phyloP scores from a whole-genome alignment of 2,329 filamentous ascomycete species.

The Thelonectria blattea region DNA sequence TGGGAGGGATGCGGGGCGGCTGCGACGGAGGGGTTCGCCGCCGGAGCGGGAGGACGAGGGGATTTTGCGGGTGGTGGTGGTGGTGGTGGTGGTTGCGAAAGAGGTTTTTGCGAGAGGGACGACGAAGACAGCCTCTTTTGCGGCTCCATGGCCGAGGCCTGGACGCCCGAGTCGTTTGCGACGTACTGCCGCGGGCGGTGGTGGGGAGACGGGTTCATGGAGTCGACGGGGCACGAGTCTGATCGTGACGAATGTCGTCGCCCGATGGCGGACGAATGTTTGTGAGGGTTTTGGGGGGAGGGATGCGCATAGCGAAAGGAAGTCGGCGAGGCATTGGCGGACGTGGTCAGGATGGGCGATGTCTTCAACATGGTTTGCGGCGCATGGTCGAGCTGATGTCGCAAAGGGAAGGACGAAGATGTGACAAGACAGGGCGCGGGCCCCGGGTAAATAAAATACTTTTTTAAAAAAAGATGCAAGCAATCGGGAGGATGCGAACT shows the following conservation, averaged over 20 bases:
- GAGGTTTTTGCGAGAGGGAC: conserved; percentile 31
- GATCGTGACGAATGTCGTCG: conserved; percentile 38
- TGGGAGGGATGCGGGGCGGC: conserved; percentile 26
- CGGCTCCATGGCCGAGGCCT: conserved; percentile 29
- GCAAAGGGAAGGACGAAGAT: background rate
- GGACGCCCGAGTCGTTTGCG: conserved; percentile 32
- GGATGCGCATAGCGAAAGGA: conserved; percentile 47
- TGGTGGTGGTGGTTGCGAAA: conserved; percentile 16
- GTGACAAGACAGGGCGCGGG: conserved; percentile 17
- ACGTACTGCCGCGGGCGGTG: conserved; percentile 34
- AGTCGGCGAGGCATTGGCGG: conserved; percentile 60
- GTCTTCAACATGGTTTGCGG: conserved; percentile 65
- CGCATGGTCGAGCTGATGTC: conserved; percentile 49
- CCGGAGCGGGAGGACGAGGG: conserved; percentile 24
- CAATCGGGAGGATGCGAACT: conserved; percentile 16
- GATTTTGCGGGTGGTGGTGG: conserved; percentile 22
- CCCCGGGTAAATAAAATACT: conserved; percentile 5
- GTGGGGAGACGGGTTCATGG: conserved; percentile 38
- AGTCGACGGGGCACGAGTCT: conserved; percentile 28
- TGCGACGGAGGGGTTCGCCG: conserved; percentile 21
- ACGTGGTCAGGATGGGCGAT: conserved; percentile 57
- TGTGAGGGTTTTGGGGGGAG: conserved; percentile 37
- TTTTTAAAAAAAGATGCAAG: conserved; percentile 14
- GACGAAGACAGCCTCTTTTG: conserved; percentile 27
- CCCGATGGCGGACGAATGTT: conserved; percentile 34